These are phyloP conservation scores for Blastobotrys apis DNA, from an alignment of 1,139 yeast species.

Conservation along the genomic window DNA sequence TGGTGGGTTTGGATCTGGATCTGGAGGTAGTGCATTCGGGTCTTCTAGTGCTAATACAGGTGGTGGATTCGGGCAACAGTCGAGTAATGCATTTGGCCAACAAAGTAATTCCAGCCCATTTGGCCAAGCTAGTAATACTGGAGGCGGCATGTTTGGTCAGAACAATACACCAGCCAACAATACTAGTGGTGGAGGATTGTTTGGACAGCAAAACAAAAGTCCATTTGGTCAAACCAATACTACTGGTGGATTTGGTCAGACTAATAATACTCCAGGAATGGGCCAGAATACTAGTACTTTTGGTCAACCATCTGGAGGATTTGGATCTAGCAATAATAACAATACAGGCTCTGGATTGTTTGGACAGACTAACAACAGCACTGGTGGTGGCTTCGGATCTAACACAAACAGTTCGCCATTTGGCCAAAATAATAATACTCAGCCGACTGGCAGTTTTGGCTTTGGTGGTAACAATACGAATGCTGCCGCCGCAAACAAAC, in stretches of 20 bases:
- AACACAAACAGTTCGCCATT: conserved; percentile 4
- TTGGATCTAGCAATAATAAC: conserved; percentile 7
- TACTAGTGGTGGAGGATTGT: conserved; percentile 17
- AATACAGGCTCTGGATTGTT: conserved; percentile 9
- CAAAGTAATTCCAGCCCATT: conserved; percentile 17
- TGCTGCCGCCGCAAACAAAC: background rate
- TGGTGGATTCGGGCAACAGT: conserved; percentile 26
- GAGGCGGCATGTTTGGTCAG: conserved; percentile 28
- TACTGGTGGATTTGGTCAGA: conserved; percentile 5
- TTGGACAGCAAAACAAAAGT: conserved; percentile 24
- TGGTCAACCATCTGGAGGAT: background rate
- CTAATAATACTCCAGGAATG: conserved; percentile 14
- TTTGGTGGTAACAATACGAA: conserved; percentile 9
- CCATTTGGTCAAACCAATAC: conserved; percentile 24
- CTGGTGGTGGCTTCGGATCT: conserved; percentile 15
- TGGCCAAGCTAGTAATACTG: conserved; percentile 14
- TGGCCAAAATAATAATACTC: conserved; percentile 15
- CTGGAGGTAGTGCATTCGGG: conserved; percentile 16
- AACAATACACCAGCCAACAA: conserved; percentile 18
- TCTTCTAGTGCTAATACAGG: conserved; percentile 13
- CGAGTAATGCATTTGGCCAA: conserved; percentile 29
- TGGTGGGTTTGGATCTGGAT: conserved; percentile 9
- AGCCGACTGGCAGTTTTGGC: background rate
- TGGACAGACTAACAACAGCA: conserved; percentile 13
- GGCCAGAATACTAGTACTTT: conserved; percentile 17